Base-by-base conservation (phyloP, 2,329 filamentous ascomycete species). In the Colletotrichum liaoningense region DNA sequence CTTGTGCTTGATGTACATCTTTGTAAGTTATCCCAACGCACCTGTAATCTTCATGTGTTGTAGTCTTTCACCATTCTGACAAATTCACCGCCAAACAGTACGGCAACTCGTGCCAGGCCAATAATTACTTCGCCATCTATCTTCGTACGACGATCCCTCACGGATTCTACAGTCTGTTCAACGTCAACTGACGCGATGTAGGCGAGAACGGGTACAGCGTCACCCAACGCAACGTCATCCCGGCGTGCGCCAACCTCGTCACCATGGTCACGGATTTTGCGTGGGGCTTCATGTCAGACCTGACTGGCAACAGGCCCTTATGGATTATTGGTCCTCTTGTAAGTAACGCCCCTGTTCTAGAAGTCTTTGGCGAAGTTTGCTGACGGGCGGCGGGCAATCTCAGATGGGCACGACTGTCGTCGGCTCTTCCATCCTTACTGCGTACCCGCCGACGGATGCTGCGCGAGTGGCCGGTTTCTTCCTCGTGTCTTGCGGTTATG, bases 1-100 rank as follows among this genome's bases (percentile, higher is more conserved):
- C 1, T 79, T 80, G 38, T 69, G 67, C 72, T 76, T 79, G 35
- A 42, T 80, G n/a, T 79, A 78, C 19, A 77, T 78, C 33, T 69
- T 78, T 35, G 80, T 82, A 67, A 74, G 79, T 76, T 12, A 5
- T 1, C 1, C 19, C 65, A 14, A 24, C 11, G 28, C 3, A 16
- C 5, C 5, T 30, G 30, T 9, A 11, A 26, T 14, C 8, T 19
- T 14, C 4, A 11, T 24, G 5, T 24, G 0, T 8, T 2, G 26
- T 14, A 30, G 30, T 57, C 28, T 30, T 2, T 35, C 2, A 11
- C 1, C 2, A 19, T 24, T 24, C 11, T 38, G 19, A 38, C 30
- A 35, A 9, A 3, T 42, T 42, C 9, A 1, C 12, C 12, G 5
- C 14, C 38, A 42, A 1, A 55, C 14, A 69, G 59, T 69, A 69